phyloP scores from a whole-genome alignment of 2,329 filamentous ascomycete species.

The Fusarium sp. region DNA sequence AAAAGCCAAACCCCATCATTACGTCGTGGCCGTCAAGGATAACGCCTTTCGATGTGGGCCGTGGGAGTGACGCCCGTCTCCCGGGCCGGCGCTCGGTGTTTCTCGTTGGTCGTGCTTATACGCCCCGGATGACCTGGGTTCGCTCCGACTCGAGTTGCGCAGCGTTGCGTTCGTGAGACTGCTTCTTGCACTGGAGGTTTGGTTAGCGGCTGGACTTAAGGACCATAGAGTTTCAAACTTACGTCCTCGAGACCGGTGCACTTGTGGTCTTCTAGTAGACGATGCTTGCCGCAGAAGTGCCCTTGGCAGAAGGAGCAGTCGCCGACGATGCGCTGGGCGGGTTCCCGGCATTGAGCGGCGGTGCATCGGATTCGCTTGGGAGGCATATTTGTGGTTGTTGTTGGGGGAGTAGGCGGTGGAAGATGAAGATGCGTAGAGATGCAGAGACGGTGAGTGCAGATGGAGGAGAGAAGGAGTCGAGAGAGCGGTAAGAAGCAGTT shows the following conservation, averaged over 20 bases:
- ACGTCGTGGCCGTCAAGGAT: slow-evolving; percentile 42
- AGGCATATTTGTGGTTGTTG: slow-evolving; percentile 61
- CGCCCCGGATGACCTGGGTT: slow-evolving; percentile 92
- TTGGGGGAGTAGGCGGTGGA: slow-evolving; percentile 4
- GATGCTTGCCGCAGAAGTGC: slow-evolving; percentile 94
- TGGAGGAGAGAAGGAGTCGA: slow-evolving; percentile 10
- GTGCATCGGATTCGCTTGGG: slow-evolving; percentile 86
- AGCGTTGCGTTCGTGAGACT: slow-evolving; percentile 93
- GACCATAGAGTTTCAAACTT: slow-evolving; percentile 50
- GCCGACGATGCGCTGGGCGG: slow-evolving; percentile 91
- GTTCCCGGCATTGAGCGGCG: slow-evolving; percentile 89
- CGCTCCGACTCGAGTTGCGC: slow-evolving; percentile 92
- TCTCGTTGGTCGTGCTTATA: slow-evolving; percentile 61
- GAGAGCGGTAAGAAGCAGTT: slow-evolving; percentile 21
- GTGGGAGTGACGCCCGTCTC: slow-evolving; percentile 36
- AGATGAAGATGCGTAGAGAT: slow-evolving; percentile 16
- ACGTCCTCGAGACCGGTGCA: slow-evolving; percentile 92
- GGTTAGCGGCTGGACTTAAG: slow-evolving; percentile 6
- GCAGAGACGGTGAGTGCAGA: slow-evolving; percentile 26
- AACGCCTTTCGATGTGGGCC: slow-evolving; percentile 11
- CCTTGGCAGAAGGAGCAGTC: slow-evolving; percentile 96
- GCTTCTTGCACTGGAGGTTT: slow-evolving; percentile 83
- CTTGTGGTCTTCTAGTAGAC: slow-evolving; percentile 93
- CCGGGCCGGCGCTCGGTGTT: slow-evolving; percentile 11
- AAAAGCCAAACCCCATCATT: slow-evolving; percentile 38